Evolutionary conservation across 495 filamentous ascomycete genomes (phyloP), one percentile per base, ranked within the genome.

Genomic region (Hamigera avellanea): DNA sequence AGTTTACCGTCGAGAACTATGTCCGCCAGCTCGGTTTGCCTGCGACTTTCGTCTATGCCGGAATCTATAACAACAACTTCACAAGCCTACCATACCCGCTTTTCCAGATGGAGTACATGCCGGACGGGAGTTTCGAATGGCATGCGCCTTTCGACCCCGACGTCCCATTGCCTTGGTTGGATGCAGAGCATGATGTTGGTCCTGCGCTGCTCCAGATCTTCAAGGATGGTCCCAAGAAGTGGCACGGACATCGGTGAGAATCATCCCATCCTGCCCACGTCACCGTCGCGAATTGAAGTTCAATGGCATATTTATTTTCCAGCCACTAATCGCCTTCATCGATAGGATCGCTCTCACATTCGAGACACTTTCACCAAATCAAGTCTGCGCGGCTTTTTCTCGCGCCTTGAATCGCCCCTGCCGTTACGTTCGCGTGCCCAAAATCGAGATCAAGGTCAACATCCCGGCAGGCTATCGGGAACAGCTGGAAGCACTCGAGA

Each of bases 51-150:
- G 77, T 95, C 43, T 96, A 95, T 54, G 82, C 86, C 19, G 91
- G 91, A 27, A 95, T 95, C 46, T 98, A 96, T 66, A 94, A 95
- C 62, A 96, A 98, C 59, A 98, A 98, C 57, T 98, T 98, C 63
- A 95, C 88, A 8, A 86, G 81, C 40, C 69, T 95, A 17, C 83
- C 80, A 0, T 95, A 93, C 55, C 91, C 91, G 2, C 68, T 98
- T 6, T 94, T 94, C 61, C 84, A 86, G 57, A 93, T 93, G 82
- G 84, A 93, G 50, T 59, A 91, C 17, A 73, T 82, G 52, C 53
- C 62, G 0, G 84, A 95, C 46, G 86, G 83, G 3, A 84, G 81
- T 41, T 96, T 95, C 52, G 67, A 82, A 44, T 98, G 91, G 91
- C 80, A 81, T 47, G 93, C 91, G 0, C 91, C 91, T 1, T 98